Evolutionary conservation across 2,329 filamentous ascomycete species (phyloP).

Genomic region (Pyrenochaeta sp.): DNA sequence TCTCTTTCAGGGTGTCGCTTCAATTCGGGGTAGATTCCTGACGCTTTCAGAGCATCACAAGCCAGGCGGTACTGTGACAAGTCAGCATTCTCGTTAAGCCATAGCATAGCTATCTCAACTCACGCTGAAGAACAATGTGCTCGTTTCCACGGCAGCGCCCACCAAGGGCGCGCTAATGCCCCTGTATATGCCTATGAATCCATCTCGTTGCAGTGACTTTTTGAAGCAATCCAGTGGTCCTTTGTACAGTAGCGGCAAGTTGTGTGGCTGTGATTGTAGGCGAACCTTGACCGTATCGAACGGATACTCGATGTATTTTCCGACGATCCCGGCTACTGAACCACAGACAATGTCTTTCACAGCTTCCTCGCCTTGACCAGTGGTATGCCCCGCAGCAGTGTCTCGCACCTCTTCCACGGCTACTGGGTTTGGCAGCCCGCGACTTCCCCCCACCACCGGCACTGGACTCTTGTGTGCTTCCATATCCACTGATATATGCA

Average conservation of each 20-base stretch:
- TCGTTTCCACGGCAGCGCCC: conserved; percentile 91
- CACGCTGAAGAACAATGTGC: conserved; percentile 87
- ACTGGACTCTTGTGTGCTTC: conserved; percentile 41
- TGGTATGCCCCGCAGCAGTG: conserved; percentile 17
- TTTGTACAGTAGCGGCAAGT: conserved; percentile 79
- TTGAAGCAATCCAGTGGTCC: conserved; percentile 94
- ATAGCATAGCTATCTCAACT: conserved; percentile 18
- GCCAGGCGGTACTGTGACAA: conserved; percentile 54
- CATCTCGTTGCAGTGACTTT: conserved; percentile 81
- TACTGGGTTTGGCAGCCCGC: conserved; percentile 26
- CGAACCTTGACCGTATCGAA: conserved; percentile 99
- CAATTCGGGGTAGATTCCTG: conserved; percentile 61
- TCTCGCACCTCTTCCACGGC: conserved; percentile 27
- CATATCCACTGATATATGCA: conserved; percentile 28
- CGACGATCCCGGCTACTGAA: conserved; percentile 87
- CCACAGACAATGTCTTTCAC: conserved; percentile 89
- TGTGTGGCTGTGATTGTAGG: conserved; percentile 92
- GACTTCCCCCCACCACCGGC: conserved; percentile 42
- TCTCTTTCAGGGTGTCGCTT: conserved; percentile 55
- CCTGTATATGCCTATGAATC: conserved; percentile 83
- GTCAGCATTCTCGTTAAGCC: conserved; percentile 25
- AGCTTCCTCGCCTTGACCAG: conserved; percentile 68
- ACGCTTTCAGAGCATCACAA: conserved; percentile 69
- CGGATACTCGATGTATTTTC: conserved; percentile 97
- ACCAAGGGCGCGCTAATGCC: conserved; percentile 91